Evolutionary conservation across 163 green algal species (phyloP), one percentile per base, ranked within the genome.

Genomic region (Volvox carteri): DNA sequence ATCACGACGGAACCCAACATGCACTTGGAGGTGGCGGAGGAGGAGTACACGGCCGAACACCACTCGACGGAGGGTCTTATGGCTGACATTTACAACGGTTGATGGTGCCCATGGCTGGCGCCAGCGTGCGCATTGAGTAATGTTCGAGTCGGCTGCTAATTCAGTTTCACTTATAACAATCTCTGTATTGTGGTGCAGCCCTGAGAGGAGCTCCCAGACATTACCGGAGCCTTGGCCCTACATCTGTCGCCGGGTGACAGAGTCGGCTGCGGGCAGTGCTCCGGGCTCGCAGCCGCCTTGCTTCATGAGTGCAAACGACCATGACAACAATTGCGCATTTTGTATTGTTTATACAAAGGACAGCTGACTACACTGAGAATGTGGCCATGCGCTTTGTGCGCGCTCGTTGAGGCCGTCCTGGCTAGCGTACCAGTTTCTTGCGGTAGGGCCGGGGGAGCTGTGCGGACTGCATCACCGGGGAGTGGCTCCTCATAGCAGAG

Each of bases 51-150:
- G 0, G 68, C 41, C 35, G 68, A 83, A 44, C 48, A 74, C 2
- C 62, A 42, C 11, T 58, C 56, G 4, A 74, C 77, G 52, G 83
- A 81, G 68, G 48, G 68, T 12, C 52, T 83, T 25, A 88, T 88
- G 83, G 83, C 83, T 9, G 83, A 88, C 46, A 88, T 88, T 35
- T 88, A 88, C 50, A 88, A 88, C 68, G 83, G 30, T 0, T 88
- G 65, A 78, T 4, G 52, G 60, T 35, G 73, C 16, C 42, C n/a
- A n/a, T n/a, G n/a, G 41, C 19, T 18, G 42, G 14, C 73, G 42
- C 62, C 21, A 23, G 19, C 54, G 54, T 12, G 54, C 28, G 5
- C 54, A 65, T 12, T 23, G 19, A 11, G 54, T n/a, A n/a, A n/a
- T n/a, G n/a, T n/a, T n/a, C n/a, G n/a, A n/a, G n/a, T n/a, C n/a